A percentile compares a stretch with the other conserved stretches of the same genome.
phyloP scores from a whole-genome alignment of 306 rosid genomes.

The Vigna angularis region DNA sequence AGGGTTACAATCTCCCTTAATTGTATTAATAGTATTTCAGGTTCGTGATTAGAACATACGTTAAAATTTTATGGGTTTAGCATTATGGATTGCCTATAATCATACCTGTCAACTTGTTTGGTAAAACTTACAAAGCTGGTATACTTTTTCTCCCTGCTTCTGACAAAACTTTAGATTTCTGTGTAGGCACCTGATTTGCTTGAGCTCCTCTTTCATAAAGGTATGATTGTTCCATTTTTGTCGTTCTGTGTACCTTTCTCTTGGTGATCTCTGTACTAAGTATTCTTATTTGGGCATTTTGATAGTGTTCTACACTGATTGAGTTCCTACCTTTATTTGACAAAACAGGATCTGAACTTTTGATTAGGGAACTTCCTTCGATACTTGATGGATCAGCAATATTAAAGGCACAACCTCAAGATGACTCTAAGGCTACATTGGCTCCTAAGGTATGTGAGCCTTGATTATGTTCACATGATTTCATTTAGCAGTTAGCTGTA shows the following conservation, averaged over 20 bases:
- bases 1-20: slow-evolving; percentile 4
- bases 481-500: background rate
- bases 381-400: slow-evolving; percentile 89
- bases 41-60: background rate
- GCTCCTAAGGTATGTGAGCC: slow-evolving; percentile 81
- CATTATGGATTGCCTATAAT: background rate
- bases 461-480: slow-evolving; percentile 34
- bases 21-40: background rate
- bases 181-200: slow-evolving; percentile 92
- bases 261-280: slow-evolving; percentile 11
- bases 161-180: slow-evolving; percentile 51
- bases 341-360: slow-evolving; percentile 70
- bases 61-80: background rate
- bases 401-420: slow-evolving; percentile 73
- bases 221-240: slow-evolving; percentile 48
- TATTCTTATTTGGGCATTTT: slow-evolving; percentile 23
- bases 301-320: slow-evolving; percentile 21
- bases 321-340: slow-evolving; percentile 38
- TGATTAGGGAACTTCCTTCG: slow-evolving; percentile 79
- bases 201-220: slow-evolving; percentile 72
- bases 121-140: slow-evolving; percentile 27
- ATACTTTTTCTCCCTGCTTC: slow-evolving; percentile 28
- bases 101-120: slow-evolving; percentile 23
- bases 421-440: slow-evolving; percentile 73
- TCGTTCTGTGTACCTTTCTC: slow-evolving; percentile 33